Base-by-base conservation (phyloP, 129 eudicot genomes). In the Heracleum sosnowskyi region DNA sequence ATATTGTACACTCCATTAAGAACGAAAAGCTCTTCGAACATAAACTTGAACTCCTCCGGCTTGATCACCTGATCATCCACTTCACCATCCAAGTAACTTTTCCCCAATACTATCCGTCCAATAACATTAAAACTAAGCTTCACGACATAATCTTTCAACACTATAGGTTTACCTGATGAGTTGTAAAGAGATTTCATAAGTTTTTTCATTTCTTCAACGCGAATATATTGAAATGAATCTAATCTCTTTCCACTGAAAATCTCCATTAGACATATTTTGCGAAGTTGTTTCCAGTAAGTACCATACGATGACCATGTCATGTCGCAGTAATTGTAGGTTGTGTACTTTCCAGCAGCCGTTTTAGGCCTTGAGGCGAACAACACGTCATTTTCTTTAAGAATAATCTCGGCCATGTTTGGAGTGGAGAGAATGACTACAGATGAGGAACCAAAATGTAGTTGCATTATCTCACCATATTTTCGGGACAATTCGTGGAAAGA, bases 271-370 rank as follows among this genome's bases (percentile, higher is more conserved):
- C 82, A 88, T 41, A 88, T 84, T 53, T 69, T 86, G 6, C 90
- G 81, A 1, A 86, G 88, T 40, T 86, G 88, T 11, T 82, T 81
- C 92, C 92, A 88, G 68, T 86, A 88, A 0, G 90, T 82, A 8
- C 92, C 92, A 24, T 88, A 86, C 1, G 86, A 88, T 33, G 90
- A 75, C 92, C 92, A 88, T 4, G 88, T 83, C 16, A 88, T 81
- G 55, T 86, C 83, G 3, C 82, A 37, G 68, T 81, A 86, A 20
- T 86, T 86, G 40, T 81, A 86, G 28, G 86, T 86, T 0, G 88
- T 86, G 86, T 86, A 75, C 44, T 86, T 88, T 11, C 88, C 88
- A 22, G 92, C 89, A 0, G 92, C 88, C 0, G 85, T 82, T 80
- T 79, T 82, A 1, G 86, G 92, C 31, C 92, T 55, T 55, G 13